Conservation (phyloP, 257 asterid genomes). For the Salvia splendens region DNA sequence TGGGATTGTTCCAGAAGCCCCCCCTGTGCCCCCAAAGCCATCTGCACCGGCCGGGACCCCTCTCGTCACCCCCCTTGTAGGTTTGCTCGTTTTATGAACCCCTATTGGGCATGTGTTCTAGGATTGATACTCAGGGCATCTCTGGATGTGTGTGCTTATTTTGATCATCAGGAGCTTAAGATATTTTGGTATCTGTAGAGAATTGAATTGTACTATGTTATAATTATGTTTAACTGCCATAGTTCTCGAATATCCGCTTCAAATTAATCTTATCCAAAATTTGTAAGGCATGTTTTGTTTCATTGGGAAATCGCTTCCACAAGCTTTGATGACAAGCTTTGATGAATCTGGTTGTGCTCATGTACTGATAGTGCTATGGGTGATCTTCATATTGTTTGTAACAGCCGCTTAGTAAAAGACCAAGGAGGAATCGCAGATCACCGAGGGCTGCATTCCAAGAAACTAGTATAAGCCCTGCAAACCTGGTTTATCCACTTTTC, state of each 20-base stretch:
- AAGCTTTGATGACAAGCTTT: background rate
- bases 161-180: background rate
- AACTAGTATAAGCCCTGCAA: constrained; percentile 83
- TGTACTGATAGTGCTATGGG: background rate
- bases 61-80: constrained; percentile 57
- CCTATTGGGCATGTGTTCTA: background rate
- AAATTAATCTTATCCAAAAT: background rate
- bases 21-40: constrained; percentile 72
- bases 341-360: constrained; percentile 1
- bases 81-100: constrained; percentile 27
- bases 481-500: constrained; percentile 94
- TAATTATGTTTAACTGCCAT: background rate
- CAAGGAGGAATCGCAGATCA: constrained; percentile 87
- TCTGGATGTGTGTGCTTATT: background rate
- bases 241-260: background rate
- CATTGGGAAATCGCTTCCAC: background rate
- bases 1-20: constrained; percentile 85
- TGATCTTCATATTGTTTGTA: constrained; percentile 27
- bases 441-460: constrained; percentile 93
- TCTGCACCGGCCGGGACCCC: constrained; percentile 88
- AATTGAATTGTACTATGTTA: background rate
- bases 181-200: background rate
- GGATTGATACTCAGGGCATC: constrained; percentile 5
- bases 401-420: constrained; percentile 74
- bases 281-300: background rate